A percentile compares a stretch with the other conserved stretches of the same genome.
These are phyloP conservation scores for Solanum bulbocastanum DNA, from an alignment of 257 asterid species.

Conservation along the genomic window DNA sequence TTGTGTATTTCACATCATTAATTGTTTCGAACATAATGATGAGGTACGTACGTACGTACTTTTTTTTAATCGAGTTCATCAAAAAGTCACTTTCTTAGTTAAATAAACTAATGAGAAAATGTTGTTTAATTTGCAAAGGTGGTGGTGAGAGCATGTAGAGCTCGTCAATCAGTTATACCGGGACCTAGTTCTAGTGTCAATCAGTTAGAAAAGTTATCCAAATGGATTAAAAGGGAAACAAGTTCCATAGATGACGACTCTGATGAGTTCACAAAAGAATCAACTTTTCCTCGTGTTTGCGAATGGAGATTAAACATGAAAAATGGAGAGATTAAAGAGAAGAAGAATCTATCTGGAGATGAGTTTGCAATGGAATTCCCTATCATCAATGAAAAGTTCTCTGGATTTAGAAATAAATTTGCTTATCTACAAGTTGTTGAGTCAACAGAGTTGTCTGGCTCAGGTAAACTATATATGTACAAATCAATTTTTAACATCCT, in stretches of 20 bases:
- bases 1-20: constrained; percentile 51
- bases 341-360: background rate
- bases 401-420: background rate
- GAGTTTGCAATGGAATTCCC: constrained; percentile 60
- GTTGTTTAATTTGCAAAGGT: background rate
- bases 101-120: background rate
- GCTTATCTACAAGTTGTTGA: background rate
- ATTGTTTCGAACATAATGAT: constrained; percentile 47
- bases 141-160: constrained; percentile 11
- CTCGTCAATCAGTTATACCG: constrained; percentile 44
- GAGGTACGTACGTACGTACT: constrained; percentile 21
- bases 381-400: constrained; percentile 34
- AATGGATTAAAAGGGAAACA: background rate
- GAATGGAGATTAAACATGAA: background rate
- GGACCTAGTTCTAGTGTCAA: constrained; percentile 41
- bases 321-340: background rate
- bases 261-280: constrained; percentile 29
- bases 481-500: background rate
- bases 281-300: background rate
- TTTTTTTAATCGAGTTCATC: background rate
- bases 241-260: constrained; percentile 21
- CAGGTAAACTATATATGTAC: background rate
- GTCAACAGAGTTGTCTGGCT: background rate
- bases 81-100: background rate
- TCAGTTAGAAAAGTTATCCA: background rate